A percentile compares a stretch with the other conserved stretches of the same genome.
These are phyloP conservation scores for Colletotrichum shisoi DNA, from an alignment of 2,329 filamentous ascomycete genomes.

Conservation along the genomic window DNA sequence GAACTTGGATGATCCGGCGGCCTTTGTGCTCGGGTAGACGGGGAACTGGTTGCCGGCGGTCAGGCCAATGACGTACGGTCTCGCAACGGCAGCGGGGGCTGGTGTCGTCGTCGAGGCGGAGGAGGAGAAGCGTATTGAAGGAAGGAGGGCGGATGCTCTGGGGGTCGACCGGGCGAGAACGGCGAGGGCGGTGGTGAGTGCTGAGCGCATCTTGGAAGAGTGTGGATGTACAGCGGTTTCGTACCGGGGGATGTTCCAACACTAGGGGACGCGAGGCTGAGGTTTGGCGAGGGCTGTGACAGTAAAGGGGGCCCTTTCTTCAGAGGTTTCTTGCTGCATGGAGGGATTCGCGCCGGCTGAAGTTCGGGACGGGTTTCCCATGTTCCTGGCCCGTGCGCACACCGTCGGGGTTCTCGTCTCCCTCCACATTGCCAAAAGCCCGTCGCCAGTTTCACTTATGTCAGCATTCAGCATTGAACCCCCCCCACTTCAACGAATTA, in stretches of 20 bases:
- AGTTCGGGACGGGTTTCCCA: conserved; percentile 24
- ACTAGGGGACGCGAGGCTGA: background rate
- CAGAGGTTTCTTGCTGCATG: conserved; percentile 30
- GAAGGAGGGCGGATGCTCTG: conserved; percentile 20
- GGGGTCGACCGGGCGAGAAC: conserved; percentile 11
- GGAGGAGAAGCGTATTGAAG: conserved; percentile 32
- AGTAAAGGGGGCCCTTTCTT: background rate
- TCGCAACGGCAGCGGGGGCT: conserved; percentile 49
- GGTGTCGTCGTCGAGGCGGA: conserved; percentile 34
- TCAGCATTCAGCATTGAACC: background rate
- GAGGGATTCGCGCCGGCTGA: conserved; percentile 38
- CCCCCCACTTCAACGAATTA: conserved; percentile 2
- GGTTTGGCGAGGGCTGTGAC: background rate
- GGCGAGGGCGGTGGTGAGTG: conserved; percentile 7
- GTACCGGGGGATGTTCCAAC: background rate
- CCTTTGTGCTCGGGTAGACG: conserved; percentile 77
- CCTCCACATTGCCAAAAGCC: background rate
- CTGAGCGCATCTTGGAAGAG: conserved; percentile 8
- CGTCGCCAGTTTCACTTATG: background rate
- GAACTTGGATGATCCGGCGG: conserved; percentile 76
- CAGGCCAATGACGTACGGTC: conserved; percentile 74
- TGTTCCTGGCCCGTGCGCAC: background rate
- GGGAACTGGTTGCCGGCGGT: conserved; percentile 75
- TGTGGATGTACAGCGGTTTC: background rate
- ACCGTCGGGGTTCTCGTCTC: background rate